Evolutionary conservation across 1,139 yeast species (phyloP), one percentile per base, ranked within the genome.

Genomic region (Citeromyces hawaiiensis): DNA sequence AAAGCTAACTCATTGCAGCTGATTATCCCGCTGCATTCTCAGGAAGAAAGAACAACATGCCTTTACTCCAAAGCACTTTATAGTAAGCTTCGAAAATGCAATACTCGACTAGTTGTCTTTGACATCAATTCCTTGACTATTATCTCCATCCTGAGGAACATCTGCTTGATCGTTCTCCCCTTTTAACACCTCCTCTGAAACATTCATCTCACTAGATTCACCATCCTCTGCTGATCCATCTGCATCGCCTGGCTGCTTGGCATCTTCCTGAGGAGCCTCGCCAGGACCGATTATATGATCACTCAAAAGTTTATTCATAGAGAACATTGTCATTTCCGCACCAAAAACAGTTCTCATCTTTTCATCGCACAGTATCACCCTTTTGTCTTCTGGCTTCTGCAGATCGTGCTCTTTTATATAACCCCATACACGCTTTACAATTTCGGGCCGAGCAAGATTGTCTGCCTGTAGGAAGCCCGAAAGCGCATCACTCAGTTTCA

Each of bases 351-450:
- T 66, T 41, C 62, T 62, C 62, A 85, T 61, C 44, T 61, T 67
- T 1, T 70, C 83, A 53, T 85, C 93, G 53, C 93, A 83, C 5
- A 71, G 16, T 16, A 85, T 79, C 43, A 73, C 76, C 43, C 93
- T 62, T 46, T 70, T 69, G 55, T 83, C 85, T 1, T 61, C 55
- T 1, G 88, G 85, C 48, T 82, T 76, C 52, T 83, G 95, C 35
- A 85, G 59, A 38, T 73, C 57, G 44, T 79, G 55, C 17, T 57
- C 69, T 51, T 78, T 81, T 46, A 85, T 82, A 54, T 85, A 76
- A 10, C 65, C 71, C 95, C 95, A 85, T 16, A 83, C 59, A 38
- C 59, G 61, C 48, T 82, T 81, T 27, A 82, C 88, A 21, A 80
- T 78, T 51, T 79, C 80, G 0, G 93, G 80, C 48, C 94, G 61